Evolutionary conservation across 108 stramenopile species (phyloP).

Genomic region (Pseudonitzschia multistriata): DNA sequence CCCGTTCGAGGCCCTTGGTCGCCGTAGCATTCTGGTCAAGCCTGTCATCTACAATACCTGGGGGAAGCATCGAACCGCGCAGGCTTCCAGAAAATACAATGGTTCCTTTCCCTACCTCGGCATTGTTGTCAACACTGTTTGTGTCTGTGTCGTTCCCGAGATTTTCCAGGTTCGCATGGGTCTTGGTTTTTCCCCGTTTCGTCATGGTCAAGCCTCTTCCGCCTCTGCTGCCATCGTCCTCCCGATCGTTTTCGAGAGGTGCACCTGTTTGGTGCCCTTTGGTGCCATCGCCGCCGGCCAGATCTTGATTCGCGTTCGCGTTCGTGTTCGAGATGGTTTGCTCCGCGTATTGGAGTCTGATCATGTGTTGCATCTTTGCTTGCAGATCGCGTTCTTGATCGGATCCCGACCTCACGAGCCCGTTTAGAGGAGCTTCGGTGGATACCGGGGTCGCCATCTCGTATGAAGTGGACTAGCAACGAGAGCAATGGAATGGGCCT

Average conservation of each 20-base stretch:
- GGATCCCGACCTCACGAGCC: slow-evolving; percentile 22
- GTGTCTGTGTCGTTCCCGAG: neutral
- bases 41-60: neutral
- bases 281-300: neutral
- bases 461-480: neutral
- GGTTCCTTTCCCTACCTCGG: slow-evolving; percentile 31
- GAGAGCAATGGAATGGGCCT: too few species aligned
- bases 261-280: too few species aligned
- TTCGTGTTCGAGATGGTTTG: neutral
- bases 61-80: neutral
- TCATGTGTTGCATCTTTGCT: slow-evolving; percentile 42
- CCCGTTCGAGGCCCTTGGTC: neutral
- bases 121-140: neutral
- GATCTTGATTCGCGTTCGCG: neutral
- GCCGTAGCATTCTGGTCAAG: neutral
- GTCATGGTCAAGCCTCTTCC: neutral
- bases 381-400: slow-evolving; percentile 36
- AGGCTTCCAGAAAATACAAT: slow-evolving; percentile 22
- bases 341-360: slow-evolving; percentile 43
- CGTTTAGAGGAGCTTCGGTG: slow-evolving; percentile 22
- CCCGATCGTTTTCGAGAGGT: neutral
- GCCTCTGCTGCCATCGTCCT: neutral
- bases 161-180: neutral
- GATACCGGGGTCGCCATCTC: slow-evolving; percentile 36
- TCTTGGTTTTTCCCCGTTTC: neutral